Percentiles rank a stretch among this genome's conserved stretches.
These are phyloP conservation scores for Geosmithia flava DNA, from an alignment of 2,329 filamentous ascomycete species.

Conservation along the genomic window DNA sequence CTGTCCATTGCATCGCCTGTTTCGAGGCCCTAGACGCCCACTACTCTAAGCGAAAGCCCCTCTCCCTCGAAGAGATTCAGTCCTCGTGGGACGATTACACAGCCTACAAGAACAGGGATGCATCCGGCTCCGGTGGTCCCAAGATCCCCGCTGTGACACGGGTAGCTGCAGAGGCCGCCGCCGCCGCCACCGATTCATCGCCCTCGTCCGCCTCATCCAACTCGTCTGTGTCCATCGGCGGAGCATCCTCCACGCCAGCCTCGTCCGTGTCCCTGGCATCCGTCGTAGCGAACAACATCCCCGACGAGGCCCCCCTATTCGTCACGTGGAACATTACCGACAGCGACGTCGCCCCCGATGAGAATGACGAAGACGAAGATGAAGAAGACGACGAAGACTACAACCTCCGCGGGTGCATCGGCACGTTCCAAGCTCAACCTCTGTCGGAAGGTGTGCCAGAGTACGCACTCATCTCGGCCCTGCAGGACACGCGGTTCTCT, in stretches of 20 bases:
- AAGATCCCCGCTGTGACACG: constrained; percentile 30
- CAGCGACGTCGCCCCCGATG: constrained; percentile 5
- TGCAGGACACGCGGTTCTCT: constrained; percentile 50
- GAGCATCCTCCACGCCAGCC: constrained; percentile 30
- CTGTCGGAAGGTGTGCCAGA: constrained; percentile 61
- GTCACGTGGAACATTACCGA: constrained; percentile 81
- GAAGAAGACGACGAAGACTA: constrained; percentile 34
- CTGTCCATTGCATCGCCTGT: constrained; percentile 81
- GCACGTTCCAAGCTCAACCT: constrained; percentile 74
- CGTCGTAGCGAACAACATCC: constrained; percentile 12
- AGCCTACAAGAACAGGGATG: constrained; percentile 6
- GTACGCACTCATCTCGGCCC: constrained; percentile 71
- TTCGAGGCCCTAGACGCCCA: constrained; percentile 76
- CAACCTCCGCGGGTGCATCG: constrained; percentile 83
- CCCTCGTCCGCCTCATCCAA: constrained; percentile 24
- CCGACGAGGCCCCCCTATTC: constrained; percentile 61
- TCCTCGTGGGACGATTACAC: constrained; percentile 41
- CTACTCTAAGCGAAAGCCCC: constrained; percentile 56
- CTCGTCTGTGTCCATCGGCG: constrained; percentile 21
- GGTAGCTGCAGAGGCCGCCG: constrained; percentile 14
- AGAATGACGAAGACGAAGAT: constrained; percentile 3
- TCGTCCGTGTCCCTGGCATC: constrained; percentile 21
- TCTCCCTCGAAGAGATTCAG: constrained; percentile 58
- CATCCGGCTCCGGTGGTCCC: constrained; percentile 5
- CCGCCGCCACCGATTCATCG: constrained; percentile 14